These are phyloP conservation scores for Cordyceps fumosorosea DNA, from an alignment of 2,329 filamentous ascomycete species.

Conservation along the genomic window DNA sequence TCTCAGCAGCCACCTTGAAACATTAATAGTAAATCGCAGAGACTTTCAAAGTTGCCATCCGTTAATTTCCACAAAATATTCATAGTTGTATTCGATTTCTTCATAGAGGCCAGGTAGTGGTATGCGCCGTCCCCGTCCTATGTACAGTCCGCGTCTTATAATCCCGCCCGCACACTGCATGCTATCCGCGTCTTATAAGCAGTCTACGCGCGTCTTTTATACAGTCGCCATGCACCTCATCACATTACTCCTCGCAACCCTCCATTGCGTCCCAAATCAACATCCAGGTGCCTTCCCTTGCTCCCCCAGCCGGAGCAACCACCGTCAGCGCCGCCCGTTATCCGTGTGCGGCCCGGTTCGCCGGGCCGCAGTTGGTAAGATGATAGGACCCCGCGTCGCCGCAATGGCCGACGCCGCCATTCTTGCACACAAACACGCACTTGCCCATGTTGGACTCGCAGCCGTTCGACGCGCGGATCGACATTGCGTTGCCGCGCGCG, in stretches of 20 bases:
- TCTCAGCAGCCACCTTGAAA: too few relatives aligned
- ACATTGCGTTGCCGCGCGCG: slow-evolving; percentile 32
- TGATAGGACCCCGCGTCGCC: slow-evolving; percentile 27
- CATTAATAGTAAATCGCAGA: too few relatives aligned
- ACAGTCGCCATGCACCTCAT: too few relatives aligned
- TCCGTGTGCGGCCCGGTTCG: background rate
- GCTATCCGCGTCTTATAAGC: too few relatives aligned
- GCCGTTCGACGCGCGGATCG: slow-evolving; percentile 22
- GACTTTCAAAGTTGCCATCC: too few relatives aligned
- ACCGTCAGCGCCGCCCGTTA: background rate
- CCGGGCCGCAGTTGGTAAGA: slow-evolving; percentile 28
- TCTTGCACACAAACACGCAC: slow-evolving; percentile 37
- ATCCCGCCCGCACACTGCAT: too few relatives aligned
- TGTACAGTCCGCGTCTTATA: background rate
- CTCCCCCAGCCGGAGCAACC: background rate
- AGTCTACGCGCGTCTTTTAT: too few relatives aligned
- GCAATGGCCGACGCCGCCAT: slow-evolving; percentile 21
- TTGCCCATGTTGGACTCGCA: slow-evolving; percentile 33
- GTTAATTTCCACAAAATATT: background rate
- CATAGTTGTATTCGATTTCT: background rate
- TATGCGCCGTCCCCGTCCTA: too few relatives aligned
- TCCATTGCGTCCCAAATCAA: background rate
- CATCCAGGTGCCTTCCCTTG: background rate
- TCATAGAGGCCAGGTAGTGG: too few relatives aligned
- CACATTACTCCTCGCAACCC: background rate